Evolutionary conservation across 495 filamentous ascomycete species (phyloP), one percentile per base, ranked within the genome.

Genomic region (Penicillium desertorum): DNA sequence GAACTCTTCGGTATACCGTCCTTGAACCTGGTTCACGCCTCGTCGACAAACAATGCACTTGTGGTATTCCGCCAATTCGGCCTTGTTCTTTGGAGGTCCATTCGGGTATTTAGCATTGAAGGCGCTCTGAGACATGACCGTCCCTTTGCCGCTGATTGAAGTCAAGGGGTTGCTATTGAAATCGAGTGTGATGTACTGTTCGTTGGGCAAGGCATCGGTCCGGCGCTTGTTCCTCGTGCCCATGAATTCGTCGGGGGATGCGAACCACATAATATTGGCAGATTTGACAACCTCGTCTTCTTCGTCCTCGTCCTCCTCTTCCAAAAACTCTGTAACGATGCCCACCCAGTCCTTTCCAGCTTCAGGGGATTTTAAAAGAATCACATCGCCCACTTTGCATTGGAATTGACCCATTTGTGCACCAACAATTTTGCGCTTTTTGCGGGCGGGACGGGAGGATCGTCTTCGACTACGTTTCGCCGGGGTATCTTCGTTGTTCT

Each of bases 1-100:
- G 58, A 98, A 96, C 64, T 98, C 95, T 5, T 92, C 84, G 0
- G 94, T 98, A 67, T 98, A 99, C 34, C 87, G 90, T 29, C 90
- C 86, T 29, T 92, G 96, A 32, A 89, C 75, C 5, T 90, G 88
- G 66, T 92, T 95, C 60, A 91, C 93, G 5, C 91, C 95, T 67
- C 92, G 79, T 27, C 92, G 85, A 68, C 94, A 98, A 47, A 98
- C 76, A 64, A 97, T 96, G 25, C 89, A 85, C 72, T 96, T 98
- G 62, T 91, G 92, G 65, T 82, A 87, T 61, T 95, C 89, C 32
- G 81, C 82, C 62, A 75, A 57, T 47, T 64, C 67, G 9, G 61
- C 64, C 7, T 88, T 87, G 49, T 78, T 83, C 58, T 85, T 84
- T 3, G 91, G 86, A 2, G 96, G 79, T 54, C 95, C 93, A 45